Percentiles rank a stretch among this genome's conserved stretches.
phyloP scores from a whole-genome alignment of 768 basidiomycete genomes.

The Trametes cubensis region DNA sequence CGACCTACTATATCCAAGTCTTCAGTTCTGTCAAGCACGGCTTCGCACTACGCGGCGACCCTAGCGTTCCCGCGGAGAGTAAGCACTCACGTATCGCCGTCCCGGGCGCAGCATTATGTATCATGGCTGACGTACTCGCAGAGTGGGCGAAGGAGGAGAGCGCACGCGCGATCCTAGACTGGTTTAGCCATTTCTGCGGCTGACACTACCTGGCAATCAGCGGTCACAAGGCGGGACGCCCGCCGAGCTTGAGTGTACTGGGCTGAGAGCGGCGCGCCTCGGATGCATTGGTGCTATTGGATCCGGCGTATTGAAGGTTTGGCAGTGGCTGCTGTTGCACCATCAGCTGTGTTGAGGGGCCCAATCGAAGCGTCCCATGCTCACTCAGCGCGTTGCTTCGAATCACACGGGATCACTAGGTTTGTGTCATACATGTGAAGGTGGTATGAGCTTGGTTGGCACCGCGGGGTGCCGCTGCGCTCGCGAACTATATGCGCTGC shows the following conservation, averaged over 20 bases:
- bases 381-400: neutral
- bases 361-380: neutral
- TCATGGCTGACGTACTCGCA: neutral
- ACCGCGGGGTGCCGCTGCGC: too few species aligned
- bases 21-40: slow-evolving; percentile 51
- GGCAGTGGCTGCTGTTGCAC: too few species aligned
- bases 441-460: neutral
- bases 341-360: neutral
- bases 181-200: slow-evolving; percentile 19
- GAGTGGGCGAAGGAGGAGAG: slow-evolving; percentile 29
- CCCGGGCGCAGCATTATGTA: neutral
- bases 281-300: too few species aligned
- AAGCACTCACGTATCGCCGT: neutral
- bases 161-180: slow-evolving; percentile 18
- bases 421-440: neutral
- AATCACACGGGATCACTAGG: neutral
- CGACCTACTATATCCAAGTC: slow-evolving; percentile 57
- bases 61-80: slow-evolving; percentile 3
- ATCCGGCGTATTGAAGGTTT: too few species aligned
- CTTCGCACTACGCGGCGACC: slow-evolving; percentile 24
- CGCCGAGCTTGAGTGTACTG: too few species aligned
- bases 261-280: too few species aligned
- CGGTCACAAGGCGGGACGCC: neutral
- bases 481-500: neutral
- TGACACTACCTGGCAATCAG: neutral